Evolutionary conservation across 179 eudicot genomes (phyloP).

Genomic region (Actinidia arguta): DNA sequence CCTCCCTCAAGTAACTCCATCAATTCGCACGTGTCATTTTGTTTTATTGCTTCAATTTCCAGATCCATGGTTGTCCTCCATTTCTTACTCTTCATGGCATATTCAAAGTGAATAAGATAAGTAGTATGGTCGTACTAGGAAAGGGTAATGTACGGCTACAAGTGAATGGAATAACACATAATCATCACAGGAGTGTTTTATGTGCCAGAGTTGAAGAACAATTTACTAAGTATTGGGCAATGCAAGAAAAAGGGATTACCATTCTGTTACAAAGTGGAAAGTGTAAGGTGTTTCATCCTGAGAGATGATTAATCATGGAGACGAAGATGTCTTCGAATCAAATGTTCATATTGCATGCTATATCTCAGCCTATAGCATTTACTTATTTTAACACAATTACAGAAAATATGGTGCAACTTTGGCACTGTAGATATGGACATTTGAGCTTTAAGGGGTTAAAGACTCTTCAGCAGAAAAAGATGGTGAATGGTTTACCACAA

Average conservation of each 20-base stretch:
- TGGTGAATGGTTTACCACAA: neutral
- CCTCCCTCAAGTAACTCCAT: neutral
- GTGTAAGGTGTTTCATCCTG: neutral
- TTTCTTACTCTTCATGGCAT: neutral
- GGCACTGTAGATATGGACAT: neutral
- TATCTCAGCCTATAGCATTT: neutral
- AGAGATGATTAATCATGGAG: neutral
- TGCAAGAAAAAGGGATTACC: neutral
- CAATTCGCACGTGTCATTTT: too few relatives aligned
- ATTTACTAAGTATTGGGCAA: neutral
- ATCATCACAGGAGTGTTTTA: neutral
- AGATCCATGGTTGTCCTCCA: neutral
- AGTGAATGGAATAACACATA: neutral
- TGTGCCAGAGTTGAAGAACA: neutral
- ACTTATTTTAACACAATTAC: neutral
- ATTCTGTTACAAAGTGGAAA: neutral
- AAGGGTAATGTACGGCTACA: neutral
- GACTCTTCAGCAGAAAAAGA: neutral
- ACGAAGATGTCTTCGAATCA: neutral
- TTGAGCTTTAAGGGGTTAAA: neutral
- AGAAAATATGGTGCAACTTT: neutral
- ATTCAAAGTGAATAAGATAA: neutral
- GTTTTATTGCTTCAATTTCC: neutral
- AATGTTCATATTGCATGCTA: neutral
- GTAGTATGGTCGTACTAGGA: neutral